Percentiles rank a stretch among this genome's conserved stretches.
phyloP scores from a whole-genome alignment of 140 eudicot species.

The Flaveria floridana region DNA sequence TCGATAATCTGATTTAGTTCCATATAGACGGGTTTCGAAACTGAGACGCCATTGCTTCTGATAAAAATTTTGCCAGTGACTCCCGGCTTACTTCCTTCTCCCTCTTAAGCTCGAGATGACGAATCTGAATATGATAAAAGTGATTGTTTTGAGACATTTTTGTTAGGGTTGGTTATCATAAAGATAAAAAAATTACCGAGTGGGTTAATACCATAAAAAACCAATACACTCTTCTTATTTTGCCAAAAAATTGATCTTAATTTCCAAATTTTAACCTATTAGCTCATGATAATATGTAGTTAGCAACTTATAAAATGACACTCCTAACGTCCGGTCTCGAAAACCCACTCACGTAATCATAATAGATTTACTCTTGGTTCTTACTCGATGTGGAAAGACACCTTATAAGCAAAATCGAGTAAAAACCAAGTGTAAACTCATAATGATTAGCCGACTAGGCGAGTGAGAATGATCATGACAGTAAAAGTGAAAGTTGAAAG shows the following conservation, averaged over 20 bases:
- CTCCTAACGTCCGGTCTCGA: not conserved
- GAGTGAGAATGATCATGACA: not conserved
- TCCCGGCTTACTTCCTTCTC: constrained; percentile 73
- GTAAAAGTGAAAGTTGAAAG: not conserved
- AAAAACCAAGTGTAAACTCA: not conserved
- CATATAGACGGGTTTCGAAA: constrained; percentile 85
- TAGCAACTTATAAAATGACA: not conserved
- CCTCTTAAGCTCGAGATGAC: constrained; percentile 80
- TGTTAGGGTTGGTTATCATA: not conserved
- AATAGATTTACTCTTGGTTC: not conserved
- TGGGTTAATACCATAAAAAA: not conserved
- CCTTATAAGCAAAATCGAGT: not conserved
- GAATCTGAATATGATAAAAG: constrained; percentile 49
- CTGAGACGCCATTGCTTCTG: constrained; percentile 77
- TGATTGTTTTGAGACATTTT: not conserved
- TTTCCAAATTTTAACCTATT: not conserved
- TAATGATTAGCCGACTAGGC: not conserved
- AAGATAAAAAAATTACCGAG: not conserved
- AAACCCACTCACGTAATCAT: not conserved
- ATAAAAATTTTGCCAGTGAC: constrained; percentile 61
- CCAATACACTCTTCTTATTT: not conserved
- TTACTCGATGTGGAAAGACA: not conserved
- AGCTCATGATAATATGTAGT: not conserved
- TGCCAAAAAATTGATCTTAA: not conserved
- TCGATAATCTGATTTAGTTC: constrained; percentile 39